Evolutionary conservation across 2,329 filamentous ascomycete species (phyloP).

Genomic region (Pyrenophora graminea): DNA sequence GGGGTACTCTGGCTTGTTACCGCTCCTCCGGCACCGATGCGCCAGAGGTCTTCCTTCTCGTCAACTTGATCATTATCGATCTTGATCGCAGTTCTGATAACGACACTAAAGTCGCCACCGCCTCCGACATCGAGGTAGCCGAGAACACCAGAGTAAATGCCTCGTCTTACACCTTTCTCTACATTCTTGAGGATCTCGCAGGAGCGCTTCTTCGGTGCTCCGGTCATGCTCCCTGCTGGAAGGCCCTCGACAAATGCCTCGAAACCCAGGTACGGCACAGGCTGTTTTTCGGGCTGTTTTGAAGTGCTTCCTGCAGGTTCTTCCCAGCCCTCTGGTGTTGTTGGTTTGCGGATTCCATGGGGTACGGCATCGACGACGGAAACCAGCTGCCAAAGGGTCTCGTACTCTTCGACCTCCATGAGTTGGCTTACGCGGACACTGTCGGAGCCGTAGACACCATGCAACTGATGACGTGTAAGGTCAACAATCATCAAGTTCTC

Average conservation of each 20-base stretch:
- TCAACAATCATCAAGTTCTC: slow-evolving; percentile 99
- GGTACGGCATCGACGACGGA: slow-evolving; percentile 75
- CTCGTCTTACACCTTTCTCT: slow-evolving; percentile 66
- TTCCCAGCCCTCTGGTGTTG: slow-evolving; percentile 39
- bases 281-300: slow-evolving; percentile 8
- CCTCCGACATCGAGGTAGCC: slow-evolving; percentile 89
- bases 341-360: slow-evolving; percentile 26
- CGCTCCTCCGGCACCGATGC: slow-evolving; percentile 85
- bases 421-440: slow-evolving; percentile 76
- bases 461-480: slow-evolving; percentile 89
- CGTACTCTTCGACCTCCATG: slow-evolving; percentile 87
- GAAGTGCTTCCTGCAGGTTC: slow-evolving; percentile 32
- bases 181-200: slow-evolving; percentile 78
- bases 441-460: slow-evolving; percentile 77
- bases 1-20: slow-evolving; percentile 83
- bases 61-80: slow-evolving; percentile 31
- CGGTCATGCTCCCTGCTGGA: slow-evolving; percentile 94
- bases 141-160: slow-evolving; percentile 85
- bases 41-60: slow-evolving; percentile 65
- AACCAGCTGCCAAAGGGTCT: slow-evolving; percentile 88
- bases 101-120: slow-evolving; percentile 86
- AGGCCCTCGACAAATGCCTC: slow-evolving; percentile 77
- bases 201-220: slow-evolving; percentile 89
- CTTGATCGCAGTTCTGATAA: slow-evolving; percentile 78
- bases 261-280: slow-evolving; percentile 59